These are phyloP conservation scores for Kwoniella sp. DNA, from an alignment of 768 basidiomycete species.

Conservation along the genomic window DNA sequence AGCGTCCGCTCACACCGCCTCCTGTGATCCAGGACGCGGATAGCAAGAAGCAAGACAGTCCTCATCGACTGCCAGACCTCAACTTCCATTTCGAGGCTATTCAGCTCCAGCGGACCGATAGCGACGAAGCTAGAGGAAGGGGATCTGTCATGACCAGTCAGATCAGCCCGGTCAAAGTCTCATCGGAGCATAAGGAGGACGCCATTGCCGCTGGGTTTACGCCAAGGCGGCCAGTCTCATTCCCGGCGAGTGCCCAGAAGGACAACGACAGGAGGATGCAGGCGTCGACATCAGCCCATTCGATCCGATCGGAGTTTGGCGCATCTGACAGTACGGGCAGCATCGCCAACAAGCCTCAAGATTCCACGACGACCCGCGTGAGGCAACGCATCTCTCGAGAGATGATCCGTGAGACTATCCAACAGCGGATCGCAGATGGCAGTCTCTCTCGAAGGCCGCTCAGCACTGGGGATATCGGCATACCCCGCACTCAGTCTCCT, in stretches of 20 bases:
- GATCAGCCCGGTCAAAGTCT: conserved; percentile 3
- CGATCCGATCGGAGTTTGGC: conserved; percentile 10
- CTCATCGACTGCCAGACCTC: conserved; percentile 44
- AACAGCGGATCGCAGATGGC: conserved; percentile 41
- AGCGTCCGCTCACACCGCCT: conserved; percentile 41
- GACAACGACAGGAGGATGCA: neutral
- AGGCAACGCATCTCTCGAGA: conserved; percentile 48
- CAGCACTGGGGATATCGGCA: conserved; percentile 3
- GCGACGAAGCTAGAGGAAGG: conserved; percentile 1
- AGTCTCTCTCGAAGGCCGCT: conserved; percentile 25
- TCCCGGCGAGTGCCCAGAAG: neutral
- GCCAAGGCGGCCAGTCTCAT: too few species aligned
- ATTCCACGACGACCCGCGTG: conserved; percentile 31
- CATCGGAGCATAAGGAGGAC: conserved; percentile 1
- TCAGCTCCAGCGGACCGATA: conserved; percentile 4
- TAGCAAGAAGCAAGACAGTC: conserved; percentile 23
- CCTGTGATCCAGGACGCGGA: conserved; percentile 3
- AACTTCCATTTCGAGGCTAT: conserved; percentile 43
- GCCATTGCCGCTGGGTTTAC: neutral
- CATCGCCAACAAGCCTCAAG: neutral
- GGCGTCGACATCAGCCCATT: neutral
- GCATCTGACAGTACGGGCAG: too few species aligned
- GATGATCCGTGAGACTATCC: conserved; percentile 45
- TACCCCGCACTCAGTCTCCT: neutral
- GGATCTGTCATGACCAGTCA: conserved; percentile 3